Evolutionary conservation across 2,329 filamentous ascomycete genomes (phyloP).

Genomic region (Diplocarpon mali): DNA sequence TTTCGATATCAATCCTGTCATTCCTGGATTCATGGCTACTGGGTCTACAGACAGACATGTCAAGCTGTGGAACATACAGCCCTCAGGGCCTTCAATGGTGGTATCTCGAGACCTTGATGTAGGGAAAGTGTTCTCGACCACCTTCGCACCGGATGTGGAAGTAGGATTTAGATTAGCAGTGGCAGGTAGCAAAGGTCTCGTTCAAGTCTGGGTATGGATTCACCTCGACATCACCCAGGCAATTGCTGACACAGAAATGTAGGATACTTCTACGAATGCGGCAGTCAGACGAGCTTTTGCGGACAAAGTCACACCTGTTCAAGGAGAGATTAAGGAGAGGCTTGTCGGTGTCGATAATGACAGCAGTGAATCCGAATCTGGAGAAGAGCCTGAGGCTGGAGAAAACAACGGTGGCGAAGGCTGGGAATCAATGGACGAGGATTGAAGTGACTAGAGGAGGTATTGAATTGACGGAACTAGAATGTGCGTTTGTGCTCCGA

Average conservation of each 20-base stretch:
- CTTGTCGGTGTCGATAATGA: constrained; percentile 62
- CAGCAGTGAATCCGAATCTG: constrained; percentile 49
- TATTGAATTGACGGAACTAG: constrained; percentile 1
- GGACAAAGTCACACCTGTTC: constrained; percentile 49
- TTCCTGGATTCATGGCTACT: constrained; percentile 88
- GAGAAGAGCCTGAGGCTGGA: constrained; percentile 36
- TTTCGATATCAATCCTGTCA: constrained; percentile 81
- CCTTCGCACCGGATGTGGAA: constrained; percentile 80
- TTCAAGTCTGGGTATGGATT: constrained; percentile 77
- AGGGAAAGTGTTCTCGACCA: constrained; percentile 85
- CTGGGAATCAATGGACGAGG: constrained; percentile 47
- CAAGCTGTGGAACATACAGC: constrained; percentile 89
- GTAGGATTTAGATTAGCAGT: constrained; percentile 89
- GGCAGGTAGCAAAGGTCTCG: constrained; percentile 82
- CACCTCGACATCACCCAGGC: neutral
- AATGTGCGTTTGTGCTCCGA: neutral
- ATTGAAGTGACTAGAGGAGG: constrained; percentile 27
- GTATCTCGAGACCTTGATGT: constrained; percentile 86
- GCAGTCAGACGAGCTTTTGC: constrained; percentile 80
- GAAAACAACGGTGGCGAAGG: constrained; percentile 32
- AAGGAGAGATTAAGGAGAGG: constrained; percentile 60
- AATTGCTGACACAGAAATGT: constrained; percentile 7
- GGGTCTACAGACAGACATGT: constrained; percentile 91
- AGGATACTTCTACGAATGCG: constrained; percentile 61
- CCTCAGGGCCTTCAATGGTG: constrained; percentile 77